These are phyloP conservation scores for Misopates orontium DNA, from an alignment of 257 asterid genomes.

Conservation along the genomic window DNA sequence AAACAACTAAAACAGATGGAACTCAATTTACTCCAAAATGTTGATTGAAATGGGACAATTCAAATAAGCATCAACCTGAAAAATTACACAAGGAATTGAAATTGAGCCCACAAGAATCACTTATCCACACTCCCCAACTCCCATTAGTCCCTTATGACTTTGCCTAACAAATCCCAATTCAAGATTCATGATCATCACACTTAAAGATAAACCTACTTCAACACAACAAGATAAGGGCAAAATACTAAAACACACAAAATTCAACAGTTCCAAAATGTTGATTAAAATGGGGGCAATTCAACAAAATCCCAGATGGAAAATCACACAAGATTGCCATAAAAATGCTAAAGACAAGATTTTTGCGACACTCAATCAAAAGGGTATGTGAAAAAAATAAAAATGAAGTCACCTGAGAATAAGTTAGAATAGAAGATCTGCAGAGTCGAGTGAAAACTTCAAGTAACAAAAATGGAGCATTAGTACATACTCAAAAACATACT, in stretches of 20 bases:
- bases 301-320: slow-evolving; percentile 24
- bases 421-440: slow-evolving; percentile 45
- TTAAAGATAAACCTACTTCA: slow-evolving; percentile 13
- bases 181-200: slow-evolving; percentile 30
- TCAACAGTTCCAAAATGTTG: neutral
- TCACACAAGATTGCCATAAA: slow-evolving; percentile 31
- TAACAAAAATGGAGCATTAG: neutral
- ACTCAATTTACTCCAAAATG: neutral
- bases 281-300: slow-evolving; percentile 26
- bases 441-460: slow-evolving; percentile 19
- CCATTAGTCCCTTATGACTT: slow-evolving; percentile 27
- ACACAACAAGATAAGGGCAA: slow-evolving; percentile 21
- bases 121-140: too few relatives aligned
- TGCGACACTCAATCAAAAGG: slow-evolving; percentile 22
- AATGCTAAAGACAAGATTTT: slow-evolving; percentile 25
- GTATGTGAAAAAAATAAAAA: slow-evolving; percentile 12
- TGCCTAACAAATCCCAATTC: slow-evolving; percentile 43
- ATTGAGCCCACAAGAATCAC: too few relatives aligned
- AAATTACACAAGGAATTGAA: slow-evolving; percentile 31
- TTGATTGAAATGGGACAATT: slow-evolving; percentile 25
- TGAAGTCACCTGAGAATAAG: slow-evolving; percentile 33
- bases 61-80: slow-evolving; percentile 25
- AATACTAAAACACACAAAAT: slow-evolving; percentile 12
- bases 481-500: neutral
- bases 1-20: slow-evolving; percentile 15